phyloP scores from a whole-genome alignment of 441 rosid genomes.

The Lepidium campestre region DNA sequence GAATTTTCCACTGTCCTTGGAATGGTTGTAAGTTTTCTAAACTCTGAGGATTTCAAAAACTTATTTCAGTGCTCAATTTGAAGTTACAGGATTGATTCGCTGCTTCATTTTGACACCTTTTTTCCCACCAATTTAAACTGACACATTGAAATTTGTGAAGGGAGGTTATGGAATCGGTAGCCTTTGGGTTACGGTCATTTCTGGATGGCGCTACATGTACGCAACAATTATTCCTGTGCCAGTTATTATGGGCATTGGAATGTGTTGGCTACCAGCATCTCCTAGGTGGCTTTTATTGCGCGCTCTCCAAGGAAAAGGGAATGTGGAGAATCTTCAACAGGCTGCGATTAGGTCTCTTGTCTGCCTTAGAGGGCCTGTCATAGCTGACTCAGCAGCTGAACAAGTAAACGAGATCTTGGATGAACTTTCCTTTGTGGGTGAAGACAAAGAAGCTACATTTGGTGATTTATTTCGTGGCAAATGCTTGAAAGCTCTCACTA shows the following conservation, averaged over 20 bases:
- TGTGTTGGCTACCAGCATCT: conserved; percentile 92
- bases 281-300: conserved; percentile 92
- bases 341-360: conserved; percentile 51
- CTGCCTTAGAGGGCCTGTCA: conserved; percentile 69
- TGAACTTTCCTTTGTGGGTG: conserved; percentile 66
- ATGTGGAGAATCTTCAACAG: conserved; percentile 58
- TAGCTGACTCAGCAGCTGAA: conserved; percentile 61
- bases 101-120: neutral
- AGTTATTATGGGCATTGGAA: conserved; percentile 83
- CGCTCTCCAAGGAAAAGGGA: conserved; percentile 75
- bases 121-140: neutral
- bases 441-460: conserved; percentile 57
- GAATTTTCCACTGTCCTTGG: conserved; percentile 95
- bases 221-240: conserved; percentile 76
- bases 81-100: neutral
- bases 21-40: conserved; percentile 85
- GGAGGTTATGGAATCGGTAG: conserved; percentile 93
- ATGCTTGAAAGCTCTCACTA: conserved; percentile 82
- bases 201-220: conserved; percentile 97
- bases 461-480: conserved; percentile 73
- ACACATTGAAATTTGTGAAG: conserved; percentile 41
- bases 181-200: conserved; percentile 54
- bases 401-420: conserved; percentile 73
- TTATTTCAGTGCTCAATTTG: neutral
- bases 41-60: neutral